Conservation (phyloP, 345 rosid genomes). For the Eucalyptus marginata region DNA sequence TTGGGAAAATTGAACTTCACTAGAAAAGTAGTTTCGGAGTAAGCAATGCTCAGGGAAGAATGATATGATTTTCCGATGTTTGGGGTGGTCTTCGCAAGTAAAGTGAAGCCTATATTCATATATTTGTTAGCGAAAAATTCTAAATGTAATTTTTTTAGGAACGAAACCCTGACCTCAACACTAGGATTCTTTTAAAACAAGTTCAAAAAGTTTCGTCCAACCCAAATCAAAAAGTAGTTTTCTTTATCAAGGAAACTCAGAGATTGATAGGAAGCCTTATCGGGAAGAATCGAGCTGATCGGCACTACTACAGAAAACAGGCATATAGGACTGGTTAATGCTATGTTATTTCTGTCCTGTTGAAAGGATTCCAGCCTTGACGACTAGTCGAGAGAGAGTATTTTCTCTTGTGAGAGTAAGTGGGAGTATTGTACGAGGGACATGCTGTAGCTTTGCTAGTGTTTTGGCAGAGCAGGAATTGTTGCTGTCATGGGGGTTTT, state of each 20-base stretch:
- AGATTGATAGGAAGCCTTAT: not conserved
- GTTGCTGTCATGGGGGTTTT: not conserved
- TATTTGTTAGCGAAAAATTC: not conserved
- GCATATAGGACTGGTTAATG: not conserved
- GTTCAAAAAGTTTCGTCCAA: not conserved
- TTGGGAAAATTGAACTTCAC: not conserved
- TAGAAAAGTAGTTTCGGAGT: not conserved
- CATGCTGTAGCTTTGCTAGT: not conserved
- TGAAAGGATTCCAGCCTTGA: not conserved
- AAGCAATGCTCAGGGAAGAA: not conserved
- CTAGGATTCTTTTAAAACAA: not conserved
- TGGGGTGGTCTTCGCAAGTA: not conserved
- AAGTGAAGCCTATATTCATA: not conserved
- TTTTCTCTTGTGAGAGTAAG: not conserved
- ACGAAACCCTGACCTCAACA: not conserved
- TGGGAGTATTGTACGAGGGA: not conserved
- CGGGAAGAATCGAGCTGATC: not conserved
- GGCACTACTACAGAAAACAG: not conserved
- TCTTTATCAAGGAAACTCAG: not conserved
- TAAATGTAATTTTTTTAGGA: not conserved
- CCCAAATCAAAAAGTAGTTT: not conserved
- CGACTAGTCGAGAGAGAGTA: not conserved
- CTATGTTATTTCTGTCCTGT: not conserved
- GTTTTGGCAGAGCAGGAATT: not conserved
- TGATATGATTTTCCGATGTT: not conserved